Evolutionary conservation across 805 yeast species (phyloP), one percentile per base, ranked within the genome.

Genomic region (Scheffersomyces ergatensis): DNA sequence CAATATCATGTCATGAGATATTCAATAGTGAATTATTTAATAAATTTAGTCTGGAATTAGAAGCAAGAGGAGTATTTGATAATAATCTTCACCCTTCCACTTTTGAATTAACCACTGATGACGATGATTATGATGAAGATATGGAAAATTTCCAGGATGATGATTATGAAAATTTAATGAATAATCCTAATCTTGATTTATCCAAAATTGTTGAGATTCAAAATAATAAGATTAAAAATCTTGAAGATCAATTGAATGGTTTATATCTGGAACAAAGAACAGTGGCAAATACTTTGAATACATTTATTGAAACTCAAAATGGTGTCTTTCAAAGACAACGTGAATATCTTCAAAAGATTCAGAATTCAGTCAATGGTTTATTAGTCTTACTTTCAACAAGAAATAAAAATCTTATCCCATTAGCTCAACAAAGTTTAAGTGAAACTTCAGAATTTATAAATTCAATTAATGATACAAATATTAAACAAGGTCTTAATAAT

Each of bases 1-100:
- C 58, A 12, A 37, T 62, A 13, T 52, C 53, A 15, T 39, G 44
- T 24, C 62, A 60, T 38, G 55, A 60, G 12, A 47, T 60, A 9
- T 62, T 62, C 44, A 51, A 47, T 29, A 40, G 51, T 12, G 34
- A 36, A 4, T 34, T 40, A 4, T 60, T 60, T 39, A 39, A 40
- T n/a, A 37, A 43, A 7, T 59, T 46, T 41, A 48, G 45, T n/a
- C 21, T 38, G 15, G 39, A 34, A 20, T 32, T 45, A 24, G 42
- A 43, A 26, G 39, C 26, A 27, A 27, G 18, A 4, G 53, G 48
- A 9, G 39, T 44, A 1, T 21, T 43, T 9, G 25, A 35, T 30
- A 17, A 30, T 15, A 38, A 43, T 6, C n/a, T n/a, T n/a, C n/a
- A n/a, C n/a, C n/a, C n/a, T n/a, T 21, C 24, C 6, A 21, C 24